Conservation (phyloP, 805 yeast species). For the Zygoascus bituminiphila region DNA sequence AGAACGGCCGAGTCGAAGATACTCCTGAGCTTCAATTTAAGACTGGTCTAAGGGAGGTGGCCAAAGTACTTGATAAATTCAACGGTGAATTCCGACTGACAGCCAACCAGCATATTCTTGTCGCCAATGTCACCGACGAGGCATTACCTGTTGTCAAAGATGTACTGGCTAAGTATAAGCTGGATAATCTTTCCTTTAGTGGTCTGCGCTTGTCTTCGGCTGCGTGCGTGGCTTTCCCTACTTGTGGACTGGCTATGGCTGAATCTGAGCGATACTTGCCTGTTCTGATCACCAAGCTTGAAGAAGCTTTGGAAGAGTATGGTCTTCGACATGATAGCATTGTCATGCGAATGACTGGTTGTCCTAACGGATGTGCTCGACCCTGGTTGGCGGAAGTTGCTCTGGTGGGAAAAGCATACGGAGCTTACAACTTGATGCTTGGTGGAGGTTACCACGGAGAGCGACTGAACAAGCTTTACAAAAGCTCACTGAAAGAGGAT, state of each 20-base stretch:
- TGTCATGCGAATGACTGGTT: slow-evolving; percentile 98
- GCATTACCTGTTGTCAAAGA: slow-evolving; percentile 55
- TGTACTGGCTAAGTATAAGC: slow-evolving; percentile 60
- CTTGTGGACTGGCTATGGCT: slow-evolving; percentile 98
- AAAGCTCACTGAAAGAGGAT: slow-evolving; percentile 82
- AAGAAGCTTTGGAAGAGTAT: slow-evolving; percentile 78
- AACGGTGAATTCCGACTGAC: slow-evolving; percentile 87
- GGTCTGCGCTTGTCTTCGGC: slow-evolving; percentile 85
- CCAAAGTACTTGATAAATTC: slow-evolving; percentile 52
- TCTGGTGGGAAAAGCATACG: slow-evolving; percentile 87
- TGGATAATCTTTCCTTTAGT: slow-evolving; percentile 76
- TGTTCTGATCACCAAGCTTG: slow-evolving; percentile 68
- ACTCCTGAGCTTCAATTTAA: slow-evolving; percentile 85
- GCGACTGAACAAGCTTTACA: slow-evolving; percentile 81
- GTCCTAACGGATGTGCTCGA: slow-evolving; percentile 98
- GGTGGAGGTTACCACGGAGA: slow-evolving; percentile 96
- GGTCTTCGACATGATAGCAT: slow-evolving; percentile 91
- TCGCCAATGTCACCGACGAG: slow-evolving; percentile 64
- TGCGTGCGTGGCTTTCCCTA: slow-evolving; percentile 97
- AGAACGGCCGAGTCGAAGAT: slow-evolving; percentile 94
- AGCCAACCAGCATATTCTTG: slow-evolving; percentile 87
- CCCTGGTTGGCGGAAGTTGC: slow-evolving; percentile 98
- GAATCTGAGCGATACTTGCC: slow-evolving; percentile 94
- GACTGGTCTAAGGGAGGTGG: slow-evolving; percentile 74
- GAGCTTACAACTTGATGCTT: slow-evolving; percentile 85